Evolutionary conservation across 371 early-diverging fungal species (phyloP), one percentile per base, ranked within the genome.

Genomic region (Lichtheimia corymbifera): DNA sequence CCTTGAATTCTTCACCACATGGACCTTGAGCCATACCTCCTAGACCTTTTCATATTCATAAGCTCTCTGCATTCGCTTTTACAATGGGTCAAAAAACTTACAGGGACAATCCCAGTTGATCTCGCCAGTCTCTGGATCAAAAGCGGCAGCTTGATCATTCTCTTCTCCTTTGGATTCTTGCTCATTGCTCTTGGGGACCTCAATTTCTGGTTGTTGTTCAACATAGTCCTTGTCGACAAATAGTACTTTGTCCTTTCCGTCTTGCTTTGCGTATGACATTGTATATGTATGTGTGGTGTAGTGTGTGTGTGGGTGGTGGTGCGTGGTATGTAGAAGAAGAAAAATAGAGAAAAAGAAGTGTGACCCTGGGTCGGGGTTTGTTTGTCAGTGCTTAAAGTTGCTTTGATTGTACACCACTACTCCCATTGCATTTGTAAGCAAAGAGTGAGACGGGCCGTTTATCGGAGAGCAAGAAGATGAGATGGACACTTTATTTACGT

Each of bases 91-190:
- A 18, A 27, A 12, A 42, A 13, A 68, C 77, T 73, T 74, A 80
- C 98, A 97, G n/a, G 97, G 97, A 69, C 95, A 96, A 79, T 97
- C 98, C 97, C 98, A 98, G 85, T 97, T 96, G 77, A 98, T 97
- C 83, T 98, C 97, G 61, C 96, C 97, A 4, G 94, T 94, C 63
- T 85, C 88, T 24, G 86, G 86, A 69, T 89, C 77, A 57, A 80
- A 82, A 15, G 86, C 87, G 35, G 83, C 79, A 14, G 80, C 58
- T 50, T 73, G 75, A 42, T 71, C 76, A 17, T 74, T 59, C 11
- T 35, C 11, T 4, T 67, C 54, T 50, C 63, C 67, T 35, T 64
- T 53, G 7, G 51, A 55, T 53, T 51, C 51, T 28, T 63, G 62
- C 30, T 68, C 60, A 41, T 20, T 53, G 17, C 44, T 24, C 49